Base-by-base conservation (phyloP, 495 filamentous ascomycete genomes). In the Monascus purpureus region DNA sequence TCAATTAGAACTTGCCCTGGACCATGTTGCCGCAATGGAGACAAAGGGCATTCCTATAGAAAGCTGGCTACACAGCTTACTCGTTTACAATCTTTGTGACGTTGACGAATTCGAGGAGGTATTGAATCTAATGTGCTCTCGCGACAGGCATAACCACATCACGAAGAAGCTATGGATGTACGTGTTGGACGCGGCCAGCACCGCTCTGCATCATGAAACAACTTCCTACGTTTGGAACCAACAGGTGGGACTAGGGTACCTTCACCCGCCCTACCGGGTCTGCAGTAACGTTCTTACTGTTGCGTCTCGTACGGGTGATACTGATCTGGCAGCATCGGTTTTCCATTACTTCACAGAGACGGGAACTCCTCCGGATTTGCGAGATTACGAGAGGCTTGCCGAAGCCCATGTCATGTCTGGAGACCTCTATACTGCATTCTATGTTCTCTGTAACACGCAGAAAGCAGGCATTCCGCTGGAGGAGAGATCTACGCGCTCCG, bases 1-100 rank as follows among this genome's bases (percentile, higher is more conserved):
- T 8, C 78, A 88, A 40, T 72, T 80, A 32, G 90, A 97, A 51
- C 55, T 82, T 44, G 87, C 83, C 2, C 49, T 93, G 29, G 74
- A 86, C 17, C 71, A 73, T 37, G 47, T 93, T 26, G 73, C 80
- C 12, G 49, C 65, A 17, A 75, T 92, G 68, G 57, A 73, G 27
- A 55, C 54, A 24, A 61, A 72, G 23, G 64, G 67, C 1, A 63
- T 72, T 4, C 28, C 38, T 4, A 46, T 88, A 5, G 67, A 77
- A 25, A 39, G 50, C 3, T 93, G 83, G 82, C 62, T 93, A 7
- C 73, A 77, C 41, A 80, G 84, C 45, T 66, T 82, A 36, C 63
- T 84, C 19, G 63, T 84, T 28, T 81, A 77, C 39, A 67, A 63
- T 17, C 67, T 94, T 24, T 76, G 71, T 37, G 72, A 75, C 16